Conservation (phyloP, 1,284 basidiomycete species). For the Puccinia hordei region DNA sequence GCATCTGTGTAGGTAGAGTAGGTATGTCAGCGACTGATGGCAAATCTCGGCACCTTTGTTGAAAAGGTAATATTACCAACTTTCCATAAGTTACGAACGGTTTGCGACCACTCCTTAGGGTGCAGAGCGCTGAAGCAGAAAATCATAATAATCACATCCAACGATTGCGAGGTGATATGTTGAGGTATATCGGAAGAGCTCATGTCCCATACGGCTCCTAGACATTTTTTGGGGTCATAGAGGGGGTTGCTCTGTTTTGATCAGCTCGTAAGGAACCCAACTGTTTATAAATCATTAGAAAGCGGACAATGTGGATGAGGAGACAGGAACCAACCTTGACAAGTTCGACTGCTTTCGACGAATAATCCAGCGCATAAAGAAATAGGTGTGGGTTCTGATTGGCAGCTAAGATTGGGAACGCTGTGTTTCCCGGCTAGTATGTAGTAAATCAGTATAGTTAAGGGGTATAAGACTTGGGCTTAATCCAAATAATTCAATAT, state of each 20-base stretch:
- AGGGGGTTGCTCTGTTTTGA: conserved; percentile 67
- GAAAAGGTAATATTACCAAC: conserved; percentile 61
- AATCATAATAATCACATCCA: conserved; percentile 88
- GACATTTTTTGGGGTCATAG: conserved; percentile 71
- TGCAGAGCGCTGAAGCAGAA: conserved; percentile 94
- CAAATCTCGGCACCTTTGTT: neutral
- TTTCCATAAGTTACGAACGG: conserved; percentile 78
- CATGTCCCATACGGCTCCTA: conserved; percentile 88
- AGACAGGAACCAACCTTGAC: conserved; percentile 68
- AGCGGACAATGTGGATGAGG: conserved; percentile 52
- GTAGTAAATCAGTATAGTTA: neutral
- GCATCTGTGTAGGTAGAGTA: conserved; percentile 65
- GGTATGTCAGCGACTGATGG: neutral
- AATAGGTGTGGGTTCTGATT: conserved; percentile 79
- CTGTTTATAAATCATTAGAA: conserved; percentile 10
- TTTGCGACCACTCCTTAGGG: conserved; percentile 85
- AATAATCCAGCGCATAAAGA: conserved; percentile 86
- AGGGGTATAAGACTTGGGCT: neutral
- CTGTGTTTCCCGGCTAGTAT: conserved; percentile 76
- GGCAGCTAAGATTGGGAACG: conserved; percentile 79
- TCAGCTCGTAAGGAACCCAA: conserved; percentile 22
- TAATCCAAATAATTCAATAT: neutral
- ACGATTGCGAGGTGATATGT: conserved; percentile 66
- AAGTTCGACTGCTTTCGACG: conserved; percentile 82
- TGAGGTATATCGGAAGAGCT: conserved; percentile 70